A percentile compares a stretch with the other conserved stretches of the same genome.
Conservation (phyloP, 2,329 filamentous ascomycete genomes). For the Colletotrichum australisinense region DNA sequence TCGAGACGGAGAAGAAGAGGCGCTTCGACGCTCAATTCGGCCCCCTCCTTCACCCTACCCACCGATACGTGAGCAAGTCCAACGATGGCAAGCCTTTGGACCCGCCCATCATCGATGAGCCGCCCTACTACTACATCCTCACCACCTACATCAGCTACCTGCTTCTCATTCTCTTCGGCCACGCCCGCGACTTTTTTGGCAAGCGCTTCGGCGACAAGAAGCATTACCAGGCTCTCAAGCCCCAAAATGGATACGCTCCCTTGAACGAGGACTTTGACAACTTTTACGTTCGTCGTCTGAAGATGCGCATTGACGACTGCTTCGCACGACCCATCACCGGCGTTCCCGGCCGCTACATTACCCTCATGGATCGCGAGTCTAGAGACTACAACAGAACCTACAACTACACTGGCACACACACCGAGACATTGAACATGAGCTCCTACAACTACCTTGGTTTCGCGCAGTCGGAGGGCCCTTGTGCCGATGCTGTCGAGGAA, state of each 20-base stretch:
- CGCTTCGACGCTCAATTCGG: conserved; percentile 92
- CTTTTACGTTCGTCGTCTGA: conserved; percentile 93
- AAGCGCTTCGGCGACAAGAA: conserved; percentile 91
- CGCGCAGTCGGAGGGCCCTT: conserved; percentile 96
- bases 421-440: conserved; percentile 97
- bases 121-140: conserved; percentile 95
- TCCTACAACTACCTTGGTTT: conserved; percentile 99
- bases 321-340: conserved; percentile 93
- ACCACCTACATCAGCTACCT: conserved; percentile 99
- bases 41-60: conserved; percentile 81
- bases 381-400: conserved; percentile 94
- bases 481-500: conserved; percentile 92
- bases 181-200: conserved; percentile 97
- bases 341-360: conserved; percentile 94
- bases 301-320: conserved; percentile 95
- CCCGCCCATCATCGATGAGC: conserved; percentile 91
- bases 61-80: conserved; percentile 91
- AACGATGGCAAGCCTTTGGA: conserved; percentile 79
- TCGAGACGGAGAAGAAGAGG: conserved; percentile 80
- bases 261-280: conserved; percentile 99
- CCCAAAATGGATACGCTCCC: conserved; percentile 90
- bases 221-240: conserved; percentile 83
- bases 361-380: conserved; percentile 88
- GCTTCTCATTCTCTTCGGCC: conserved; percentile 93
- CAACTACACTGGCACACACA: conserved; percentile 87